These are phyloP conservation scores for Trametes cingulata DNA, from an alignment of 768 basidiomycete species.

Conservation along the genomic window DNA sequence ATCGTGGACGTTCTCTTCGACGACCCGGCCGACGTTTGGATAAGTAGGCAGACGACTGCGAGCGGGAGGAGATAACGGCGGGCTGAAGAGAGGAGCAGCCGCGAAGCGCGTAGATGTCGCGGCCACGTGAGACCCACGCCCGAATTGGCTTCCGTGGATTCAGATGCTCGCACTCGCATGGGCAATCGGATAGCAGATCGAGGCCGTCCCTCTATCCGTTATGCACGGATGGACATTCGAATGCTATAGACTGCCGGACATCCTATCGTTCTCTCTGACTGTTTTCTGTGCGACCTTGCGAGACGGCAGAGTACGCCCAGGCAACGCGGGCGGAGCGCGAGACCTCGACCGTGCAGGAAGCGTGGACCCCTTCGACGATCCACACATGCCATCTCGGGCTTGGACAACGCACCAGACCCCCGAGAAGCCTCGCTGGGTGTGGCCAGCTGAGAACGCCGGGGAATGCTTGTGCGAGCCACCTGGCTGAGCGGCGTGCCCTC, in stretches of 20 bases:
- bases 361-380: not conserved
- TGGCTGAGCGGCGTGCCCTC: not conserved
- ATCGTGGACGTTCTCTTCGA: not conserved
- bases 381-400: not conserved
- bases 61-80: not conserved
- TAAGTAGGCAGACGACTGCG: not conserved
- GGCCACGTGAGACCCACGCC: slow-evolving; percentile 13
- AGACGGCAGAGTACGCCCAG: too few relatives aligned
- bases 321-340: too few relatives aligned
- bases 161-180: not conserved
- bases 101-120: slow-evolving; percentile 13
- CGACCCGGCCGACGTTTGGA: not conserved
- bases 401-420: not conserved
- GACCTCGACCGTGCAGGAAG: not conserved
- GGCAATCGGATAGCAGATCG: slow-evolving; percentile 16
- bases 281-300: too few relatives aligned
- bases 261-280: too few relatives aligned
- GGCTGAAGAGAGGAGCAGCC: not conserved
- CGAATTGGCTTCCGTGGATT: not conserved
- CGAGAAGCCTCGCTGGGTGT: not conserved
- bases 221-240: not conserved
- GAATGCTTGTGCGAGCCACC: not conserved
- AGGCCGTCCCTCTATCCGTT: not conserved
- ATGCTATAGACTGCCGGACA: too few relatives aligned
- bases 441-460: not conserved